Evolutionary conservation across 768 basidiomycete genomes (phyloP).

Genomic region (Obba rivulosa): DNA sequence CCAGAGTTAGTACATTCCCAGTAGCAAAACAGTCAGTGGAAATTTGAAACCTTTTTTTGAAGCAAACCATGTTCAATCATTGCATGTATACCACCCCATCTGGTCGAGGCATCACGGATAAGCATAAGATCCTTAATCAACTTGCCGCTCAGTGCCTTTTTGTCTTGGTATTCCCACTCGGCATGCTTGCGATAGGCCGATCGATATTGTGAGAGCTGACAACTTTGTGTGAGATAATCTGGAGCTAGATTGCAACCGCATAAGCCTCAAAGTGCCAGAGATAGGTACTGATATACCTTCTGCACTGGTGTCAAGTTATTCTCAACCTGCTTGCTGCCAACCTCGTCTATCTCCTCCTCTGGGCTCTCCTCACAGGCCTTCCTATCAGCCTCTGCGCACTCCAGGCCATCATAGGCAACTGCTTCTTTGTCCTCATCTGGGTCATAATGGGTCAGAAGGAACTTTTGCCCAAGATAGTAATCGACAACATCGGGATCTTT

Average conservation of each 20-base stretch:
- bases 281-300: slow-evolving; percentile 1
- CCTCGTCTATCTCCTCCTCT: slow-evolving; percentile 12
- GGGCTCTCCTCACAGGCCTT: background rate
- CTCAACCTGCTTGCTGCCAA: background rate
- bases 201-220: slow-evolving; percentile 25
- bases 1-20: background rate
- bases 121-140: slow-evolving; percentile 18
- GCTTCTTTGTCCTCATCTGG: slow-evolving; percentile 18
- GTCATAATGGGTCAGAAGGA: slow-evolving; percentile 27
- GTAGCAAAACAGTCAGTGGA: no score
- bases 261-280: background rate
- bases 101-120: slow-evolving; percentile 26
- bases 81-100: slow-evolving; percentile 32
- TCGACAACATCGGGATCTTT: slow-evolving; percentile 22
- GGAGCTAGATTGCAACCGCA: slow-evolving; percentile 17
- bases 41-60: slow-evolving; percentile 22
- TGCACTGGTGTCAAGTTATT: slow-evolving; percentile 12
- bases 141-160: slow-evolving; percentile 1
- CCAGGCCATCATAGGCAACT: background rate
- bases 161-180: slow-evolving; percentile 7
- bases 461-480: slow-evolving; percentile 24
- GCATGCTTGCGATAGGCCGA: slow-evolving; percentile 17
- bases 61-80: slow-evolving; percentile 26
- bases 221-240: slow-evolving; percentile 27
- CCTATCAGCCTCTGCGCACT: background rate